Percentiles rank a stretch among this genome's conserved stretches.
Evolutionary conservation across 371 early-diverging fungal genomes (phyloP).

Genomic region (Mucor piriformis): DNA sequence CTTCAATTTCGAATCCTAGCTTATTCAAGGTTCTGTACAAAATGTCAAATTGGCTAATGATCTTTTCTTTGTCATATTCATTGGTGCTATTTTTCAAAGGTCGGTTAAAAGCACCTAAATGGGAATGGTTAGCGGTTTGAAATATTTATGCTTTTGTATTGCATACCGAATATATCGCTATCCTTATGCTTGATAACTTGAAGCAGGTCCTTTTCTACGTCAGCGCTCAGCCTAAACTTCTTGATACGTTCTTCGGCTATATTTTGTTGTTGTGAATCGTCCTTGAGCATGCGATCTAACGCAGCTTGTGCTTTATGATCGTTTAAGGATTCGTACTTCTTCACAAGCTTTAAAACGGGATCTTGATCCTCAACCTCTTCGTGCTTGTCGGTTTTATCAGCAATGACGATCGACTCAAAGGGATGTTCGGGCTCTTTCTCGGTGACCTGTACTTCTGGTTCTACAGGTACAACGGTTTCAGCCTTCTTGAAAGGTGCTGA

Average conservation of each 20-base stretch:
- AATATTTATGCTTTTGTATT: background rate
- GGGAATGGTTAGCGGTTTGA: background rate
- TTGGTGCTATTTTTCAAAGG: conserved; percentile 3
- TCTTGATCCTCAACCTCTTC: background rate
- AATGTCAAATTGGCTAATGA: conserved; percentile 54
- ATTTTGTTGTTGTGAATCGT: conserved; percentile 1
- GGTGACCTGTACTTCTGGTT: background rate
- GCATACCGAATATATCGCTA: conserved; percentile 3
- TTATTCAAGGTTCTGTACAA: conserved; percentile 51
- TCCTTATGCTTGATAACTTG: conserved; percentile 22
- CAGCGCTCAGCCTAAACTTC: conserved; percentile 20
- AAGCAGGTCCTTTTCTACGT: conserved; percentile 29
- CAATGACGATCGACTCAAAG: background rate
- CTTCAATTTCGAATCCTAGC: conserved; percentile 50
- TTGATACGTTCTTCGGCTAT: conserved; percentile 2
- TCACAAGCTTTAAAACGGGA: conserved; percentile 9
- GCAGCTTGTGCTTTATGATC: conserved; percentile 23
- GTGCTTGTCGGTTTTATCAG: too few species aligned
- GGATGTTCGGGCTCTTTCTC: background rate
- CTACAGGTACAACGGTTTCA: background rate
- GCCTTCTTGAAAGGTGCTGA: conserved; percentile 27
- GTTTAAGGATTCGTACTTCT: conserved; percentile 25
- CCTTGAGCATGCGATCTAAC: conserved; percentile 20
- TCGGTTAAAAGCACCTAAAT: background rate
- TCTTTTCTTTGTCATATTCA: conserved; percentile 36